These are phyloP conservation scores for Cordia subcordata DNA, from an alignment of 257 asterid genomes.

Conservation along the genomic window DNA sequence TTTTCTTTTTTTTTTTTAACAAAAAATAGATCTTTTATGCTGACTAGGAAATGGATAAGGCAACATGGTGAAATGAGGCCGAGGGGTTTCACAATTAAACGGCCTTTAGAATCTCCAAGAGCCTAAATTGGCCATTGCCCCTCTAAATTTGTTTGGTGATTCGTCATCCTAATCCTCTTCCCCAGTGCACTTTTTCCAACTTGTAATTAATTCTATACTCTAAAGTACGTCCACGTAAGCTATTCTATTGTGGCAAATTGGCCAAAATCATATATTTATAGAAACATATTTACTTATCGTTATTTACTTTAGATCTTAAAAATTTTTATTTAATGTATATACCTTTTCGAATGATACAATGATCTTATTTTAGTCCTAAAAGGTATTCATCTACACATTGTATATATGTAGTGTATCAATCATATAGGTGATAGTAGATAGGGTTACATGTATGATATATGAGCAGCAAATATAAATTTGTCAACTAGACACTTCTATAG, in stretches of 20 bases:
- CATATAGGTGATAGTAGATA: too few relatives aligned
- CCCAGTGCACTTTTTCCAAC: neutral
- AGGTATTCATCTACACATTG: too few relatives aligned
- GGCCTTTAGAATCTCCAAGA: slow-evolving; percentile 16
- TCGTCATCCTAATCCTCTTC: slow-evolving; percentile 14
- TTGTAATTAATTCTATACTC: neutral
- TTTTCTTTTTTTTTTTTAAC: neutral
- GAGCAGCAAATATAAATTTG: too few relatives aligned
- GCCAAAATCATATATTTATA: neutral
- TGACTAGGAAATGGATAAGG: neutral
- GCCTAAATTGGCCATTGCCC: neutral
- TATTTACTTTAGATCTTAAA: too few relatives aligned
- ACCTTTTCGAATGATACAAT: too few relatives aligned
- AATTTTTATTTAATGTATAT: too few relatives aligned
- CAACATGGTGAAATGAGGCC: neutral
- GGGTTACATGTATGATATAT: too few relatives aligned
- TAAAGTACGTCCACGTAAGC: neutral
- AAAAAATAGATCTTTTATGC: neutral
- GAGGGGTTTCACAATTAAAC: neutral
- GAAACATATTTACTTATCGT: too few relatives aligned
- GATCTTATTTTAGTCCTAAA: too few relatives aligned
- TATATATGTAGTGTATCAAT: too few relatives aligned
- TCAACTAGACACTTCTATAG: too few relatives aligned
- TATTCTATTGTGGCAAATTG: neutral
- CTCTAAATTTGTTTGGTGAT: neutral